Base-by-base conservation (phyloP, 371 early-diverging fungal species). In the Blakeslea trispora region DNA sequence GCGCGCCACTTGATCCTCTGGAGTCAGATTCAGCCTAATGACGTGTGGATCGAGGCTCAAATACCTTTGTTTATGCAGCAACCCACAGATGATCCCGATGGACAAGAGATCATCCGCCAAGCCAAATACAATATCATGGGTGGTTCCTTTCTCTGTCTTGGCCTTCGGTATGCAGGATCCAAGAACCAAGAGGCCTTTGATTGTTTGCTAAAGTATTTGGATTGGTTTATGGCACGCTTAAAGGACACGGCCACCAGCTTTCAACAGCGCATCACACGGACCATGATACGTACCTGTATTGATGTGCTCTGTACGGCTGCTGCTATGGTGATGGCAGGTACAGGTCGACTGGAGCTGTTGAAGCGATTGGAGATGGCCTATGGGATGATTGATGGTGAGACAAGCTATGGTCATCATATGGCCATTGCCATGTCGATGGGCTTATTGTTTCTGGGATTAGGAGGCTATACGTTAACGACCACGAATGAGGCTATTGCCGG, bases 401-500 rank as follows among this genome's bases (percentile, higher is more conserved):
- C 81, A 31, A 68, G 58, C 14, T 96, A 93, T 69, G 94, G 95
- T 11, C 80, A 79, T 52, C 92, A 95, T 60, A 88, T 93, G 86
- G 90, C 93, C 1, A 69, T 82, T 9, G 84, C 89, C 47, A 88
- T 93, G 89, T 88, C 95, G 0, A 61, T 93, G 19, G 97, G 97
- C 0, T 64, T 96, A 40, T 63, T 95, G 40, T 93, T 91, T 68
- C 61, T 90, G 15, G 93, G 93, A 0, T 85, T 89, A 1, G 95
- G 95, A 1, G 80, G 82, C 2, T 87, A 81, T 53, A 94, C 93
- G 0, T 63, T 95, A 0, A 84, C 83, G 13, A 85, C 82, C 2
- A 77, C 81, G 8, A 81, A 89, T 46, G 72, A 79, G 52, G 82
- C 89, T 2, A 83, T 91, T 31, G 92, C 91, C 1, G 83, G 79